Evolutionary conservation across 108 stramenopile genomes (phyloP).

Genomic region (Nitzschia sp.): DNA sequence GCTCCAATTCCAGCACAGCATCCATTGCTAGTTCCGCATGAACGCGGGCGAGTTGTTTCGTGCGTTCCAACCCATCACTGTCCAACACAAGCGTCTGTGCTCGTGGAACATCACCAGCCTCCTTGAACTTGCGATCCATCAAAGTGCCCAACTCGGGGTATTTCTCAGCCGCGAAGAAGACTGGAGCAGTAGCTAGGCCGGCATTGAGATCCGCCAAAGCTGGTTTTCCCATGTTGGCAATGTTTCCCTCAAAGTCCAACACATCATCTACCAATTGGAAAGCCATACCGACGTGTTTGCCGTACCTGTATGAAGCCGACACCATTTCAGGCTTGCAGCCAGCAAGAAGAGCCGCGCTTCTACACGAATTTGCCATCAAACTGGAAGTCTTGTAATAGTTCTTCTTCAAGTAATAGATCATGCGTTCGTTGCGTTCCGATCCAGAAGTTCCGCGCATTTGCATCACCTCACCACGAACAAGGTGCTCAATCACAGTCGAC

Average conservation of each 20-base stretch:
- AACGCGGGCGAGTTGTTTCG: slow-evolving; percentile 88
- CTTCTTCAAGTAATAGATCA: slow-evolving; percentile 90
- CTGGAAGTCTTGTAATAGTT: slow-evolving; percentile 98
- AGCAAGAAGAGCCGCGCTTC: slow-evolving; percentile 87
- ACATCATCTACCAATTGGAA: slow-evolving; percentile 99
- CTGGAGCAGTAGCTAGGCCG: slow-evolving; percentile 95
- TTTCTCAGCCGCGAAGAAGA: slow-evolving; percentile 89
- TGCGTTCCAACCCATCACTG: slow-evolving; percentile 74
- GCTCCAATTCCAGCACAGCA: slow-evolving; percentile 48
- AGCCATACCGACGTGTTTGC: slow-evolving; percentile 96
- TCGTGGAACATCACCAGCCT: slow-evolving; percentile 84
- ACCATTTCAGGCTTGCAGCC: slow-evolving; percentile 64
- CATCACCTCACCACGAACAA: slow-evolving; percentile 97
- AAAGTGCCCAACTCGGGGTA: slow-evolving; percentile 67
- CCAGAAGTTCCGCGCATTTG: slow-evolving; percentile 69
- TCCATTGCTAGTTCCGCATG: slow-evolving; percentile 94
- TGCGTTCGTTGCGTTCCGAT: slow-evolving; percentile 36
- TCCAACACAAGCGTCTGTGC: slow-evolving; percentile 68
- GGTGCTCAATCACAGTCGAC: slow-evolving; percentile 97
- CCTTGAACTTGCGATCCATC: slow-evolving; percentile 88
- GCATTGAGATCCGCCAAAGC: slow-evolving; percentile 89
- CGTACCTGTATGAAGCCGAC: slow-evolving; percentile 84
- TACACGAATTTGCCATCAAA: slow-evolving; percentile 97
- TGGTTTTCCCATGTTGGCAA: slow-evolving; percentile 87
- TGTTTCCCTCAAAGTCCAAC: slow-evolving; percentile 93